Conservation (phyloP, 2,329 filamentous ascomycete species). For the Sarocladium strictum region DNA sequence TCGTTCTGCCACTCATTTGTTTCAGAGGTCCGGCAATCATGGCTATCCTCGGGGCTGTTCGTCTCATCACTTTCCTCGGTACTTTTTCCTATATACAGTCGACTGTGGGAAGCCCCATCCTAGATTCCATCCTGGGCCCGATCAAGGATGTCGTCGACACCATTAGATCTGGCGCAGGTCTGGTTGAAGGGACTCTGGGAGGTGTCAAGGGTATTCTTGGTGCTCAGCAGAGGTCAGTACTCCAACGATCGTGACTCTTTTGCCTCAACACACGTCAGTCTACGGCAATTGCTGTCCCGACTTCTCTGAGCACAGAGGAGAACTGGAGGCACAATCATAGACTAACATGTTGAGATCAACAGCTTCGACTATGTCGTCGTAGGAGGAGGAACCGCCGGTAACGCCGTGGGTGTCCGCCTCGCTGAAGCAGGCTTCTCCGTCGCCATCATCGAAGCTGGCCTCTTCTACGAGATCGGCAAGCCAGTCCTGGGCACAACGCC, state of each 20-base stretch:
- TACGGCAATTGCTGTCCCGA: too few species aligned
- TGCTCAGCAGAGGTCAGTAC: not conserved
- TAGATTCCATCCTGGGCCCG: constrained; percentile 74
- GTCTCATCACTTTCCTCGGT: not conserved
- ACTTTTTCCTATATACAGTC: not conserved
- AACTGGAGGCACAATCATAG: not conserved
- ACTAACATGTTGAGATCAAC: not conserved
- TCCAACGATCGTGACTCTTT: too few species aligned
- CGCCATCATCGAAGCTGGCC: constrained; percentile 33
- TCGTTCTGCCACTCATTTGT: not conserved
- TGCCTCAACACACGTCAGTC: too few species aligned
- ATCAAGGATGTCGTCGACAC: constrained; percentile 77
- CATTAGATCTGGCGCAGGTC: not conserved
- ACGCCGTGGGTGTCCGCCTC: constrained; percentile 27
- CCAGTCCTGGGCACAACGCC: constrained; percentile 20
- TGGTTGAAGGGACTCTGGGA: not conserved
- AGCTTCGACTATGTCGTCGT: constrained; percentile 24
- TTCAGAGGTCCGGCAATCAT: not conserved
- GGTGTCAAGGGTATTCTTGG: not conserved
- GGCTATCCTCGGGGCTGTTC: not conserved
- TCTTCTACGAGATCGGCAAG: constrained; percentile 26
- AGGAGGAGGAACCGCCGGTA: constrained; percentile 33
- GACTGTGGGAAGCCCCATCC: not conserved
- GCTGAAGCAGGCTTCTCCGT: constrained; percentile 24
- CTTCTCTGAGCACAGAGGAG: too few species aligned